A percentile compares a stretch with the other conserved stretches of the same genome.
These are phyloP conservation scores for Noccaea caerulescens DNA, from an alignment of 345 rosid genomes.

Conservation along the genomic window DNA sequence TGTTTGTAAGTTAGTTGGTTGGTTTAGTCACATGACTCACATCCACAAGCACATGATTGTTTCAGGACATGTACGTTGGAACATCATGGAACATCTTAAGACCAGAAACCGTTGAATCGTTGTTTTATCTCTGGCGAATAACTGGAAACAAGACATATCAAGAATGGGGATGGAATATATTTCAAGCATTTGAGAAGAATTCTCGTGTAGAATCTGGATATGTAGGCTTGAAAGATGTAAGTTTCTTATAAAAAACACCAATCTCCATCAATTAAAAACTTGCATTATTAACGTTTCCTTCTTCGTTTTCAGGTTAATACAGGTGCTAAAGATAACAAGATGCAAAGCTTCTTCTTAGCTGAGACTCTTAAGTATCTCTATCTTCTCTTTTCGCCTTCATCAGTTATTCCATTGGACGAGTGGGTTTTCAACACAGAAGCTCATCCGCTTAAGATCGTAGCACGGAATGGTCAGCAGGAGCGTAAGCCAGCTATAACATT, in stretches of 20 bases:
- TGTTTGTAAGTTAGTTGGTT: constrained; percentile 8
- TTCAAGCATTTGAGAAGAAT: constrained; percentile 91
- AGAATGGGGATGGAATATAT: constrained; percentile 99
- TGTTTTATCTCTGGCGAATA: constrained; percentile 91
- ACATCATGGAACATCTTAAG: constrained; percentile 97
- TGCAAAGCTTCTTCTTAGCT: constrained; percentile 98
- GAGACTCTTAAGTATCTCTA: constrained; percentile 92
- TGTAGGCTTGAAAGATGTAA: constrained; percentile 96
- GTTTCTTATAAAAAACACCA: constrained; percentile 4
- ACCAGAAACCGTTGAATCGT: constrained; percentile 96
- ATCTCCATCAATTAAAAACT: too few species aligned
- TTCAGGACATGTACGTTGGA: constrained; percentile 96
- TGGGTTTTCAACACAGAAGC: constrained; percentile 99
- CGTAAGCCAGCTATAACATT: constrained; percentile 35
- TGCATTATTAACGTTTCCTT: neutral
- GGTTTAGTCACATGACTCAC: constrained; percentile 7
- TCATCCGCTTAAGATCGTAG: constrained; percentile 78
- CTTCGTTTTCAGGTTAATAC: constrained; percentile 65
- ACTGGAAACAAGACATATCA: constrained; percentile 94
- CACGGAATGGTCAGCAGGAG: constrained; percentile 41
- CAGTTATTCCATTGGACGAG: constrained; percentile 83
- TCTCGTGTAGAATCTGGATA: constrained; percentile 87
- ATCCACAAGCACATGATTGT: constrained; percentile 19
- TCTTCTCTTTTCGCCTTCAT: constrained; percentile 86
- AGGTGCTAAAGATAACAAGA: constrained; percentile 88